Base-by-base conservation (phyloP, 2,329 filamentous ascomycete species). In the Rhytidhysteron rufulum region DNA sequence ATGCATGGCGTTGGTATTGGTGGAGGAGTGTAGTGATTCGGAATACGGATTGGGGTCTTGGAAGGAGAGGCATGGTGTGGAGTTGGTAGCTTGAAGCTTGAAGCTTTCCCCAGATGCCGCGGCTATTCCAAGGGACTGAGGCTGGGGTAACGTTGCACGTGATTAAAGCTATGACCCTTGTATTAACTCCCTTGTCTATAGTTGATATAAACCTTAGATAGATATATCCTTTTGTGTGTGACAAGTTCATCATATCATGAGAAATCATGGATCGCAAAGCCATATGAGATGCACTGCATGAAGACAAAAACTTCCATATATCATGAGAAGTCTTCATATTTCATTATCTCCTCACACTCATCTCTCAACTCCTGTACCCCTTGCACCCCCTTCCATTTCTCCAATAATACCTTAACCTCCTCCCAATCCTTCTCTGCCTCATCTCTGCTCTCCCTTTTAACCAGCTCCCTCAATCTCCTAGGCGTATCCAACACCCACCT, bases 401-500 rank as follows among this genome's bases (percentile, higher is more conserved):
- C 61, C 39, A 74, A 52, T 13, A 73, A 49, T 24, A 45, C 49
- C 24, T 54, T 52, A 4, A 73, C 63, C 21, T 61, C 54, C 13
- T 66, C 57, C 72, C 72, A 78, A 21, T 78, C 70, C 17, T 56
- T 54, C 50, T 71, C 73, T 2, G 85, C 85, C 43, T 83, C 79
- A 16, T 82, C 77, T 24, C 71, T 54, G 49, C 73, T 78, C 20
- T 83, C 85, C 37, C 80, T 74, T 7, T 63, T 67, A 11, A 85
- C 70, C 44, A 89, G 65, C 24, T 57, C 58, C 44, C 75, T 72
- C 45, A 91, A 57, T 50, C 77, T 71, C 24, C 72, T 74, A 30
- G 84, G 83, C 3, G 78, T 75, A 5, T 72, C 75, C 5, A 88
- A 61, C 5, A 81, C 80, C 67, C 82, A 80, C 41, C 67, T 68